These are phyloP conservation scores for Stephanocyclus meneghinianus DNA, from an alignment of 352 stramenopile species.

Conservation along the genomic window DNA sequence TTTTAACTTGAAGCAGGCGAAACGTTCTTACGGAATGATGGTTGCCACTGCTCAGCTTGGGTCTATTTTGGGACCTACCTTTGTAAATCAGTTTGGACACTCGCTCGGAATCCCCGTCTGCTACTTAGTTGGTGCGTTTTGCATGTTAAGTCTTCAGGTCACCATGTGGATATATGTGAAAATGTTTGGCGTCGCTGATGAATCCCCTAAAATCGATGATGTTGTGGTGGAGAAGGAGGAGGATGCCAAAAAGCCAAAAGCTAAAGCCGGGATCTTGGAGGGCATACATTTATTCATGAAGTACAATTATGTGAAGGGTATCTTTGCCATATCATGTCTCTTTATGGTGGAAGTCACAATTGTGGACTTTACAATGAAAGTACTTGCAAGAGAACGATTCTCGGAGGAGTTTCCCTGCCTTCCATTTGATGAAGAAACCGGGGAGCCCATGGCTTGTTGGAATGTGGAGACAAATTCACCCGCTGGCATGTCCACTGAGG, in stretches of 20 bases:
- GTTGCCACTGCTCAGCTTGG: slow-evolving; percentile 85
- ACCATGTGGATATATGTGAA: slow-evolving; percentile 85
- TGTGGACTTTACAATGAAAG: slow-evolving; percentile 87
- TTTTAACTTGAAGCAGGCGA: slow-evolving; percentile 84
- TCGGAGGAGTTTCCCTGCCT: slow-evolving; percentile 75
- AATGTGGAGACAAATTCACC: slow-evolving; percentile 54
- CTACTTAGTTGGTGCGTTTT: slow-evolving; percentile 78
- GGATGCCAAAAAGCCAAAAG: slow-evolving; percentile 57
- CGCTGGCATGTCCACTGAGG: slow-evolving; percentile 71
- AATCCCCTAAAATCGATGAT: slow-evolving; percentile 36
- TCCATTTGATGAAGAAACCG: slow-evolving; percentile 33
- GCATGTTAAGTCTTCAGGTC: slow-evolving; percentile 82
- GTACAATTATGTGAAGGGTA: slow-evolving; percentile 87
- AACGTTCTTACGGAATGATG: slow-evolving; percentile 86
- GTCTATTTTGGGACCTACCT: slow-evolving; percentile 83
- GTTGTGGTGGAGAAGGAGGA: slow-evolving; percentile 36
- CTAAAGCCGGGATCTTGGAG: slow-evolving; percentile 83
- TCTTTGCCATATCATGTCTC: slow-evolving; percentile 85
- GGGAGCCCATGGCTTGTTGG: slow-evolving; percentile 72
- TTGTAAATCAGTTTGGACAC: slow-evolving; percentile 77
- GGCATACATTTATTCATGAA: slow-evolving; percentile 84
- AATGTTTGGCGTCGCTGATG: slow-evolving; percentile 75
- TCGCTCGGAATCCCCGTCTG: slow-evolving; percentile 73
- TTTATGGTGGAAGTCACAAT: slow-evolving; percentile 90
- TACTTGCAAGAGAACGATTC: slow-evolving; percentile 84